phyloP scores from a whole-genome alignment of 2,329 filamentous ascomycete genomes.

The Cladophialophora chaetospira region DNA sequence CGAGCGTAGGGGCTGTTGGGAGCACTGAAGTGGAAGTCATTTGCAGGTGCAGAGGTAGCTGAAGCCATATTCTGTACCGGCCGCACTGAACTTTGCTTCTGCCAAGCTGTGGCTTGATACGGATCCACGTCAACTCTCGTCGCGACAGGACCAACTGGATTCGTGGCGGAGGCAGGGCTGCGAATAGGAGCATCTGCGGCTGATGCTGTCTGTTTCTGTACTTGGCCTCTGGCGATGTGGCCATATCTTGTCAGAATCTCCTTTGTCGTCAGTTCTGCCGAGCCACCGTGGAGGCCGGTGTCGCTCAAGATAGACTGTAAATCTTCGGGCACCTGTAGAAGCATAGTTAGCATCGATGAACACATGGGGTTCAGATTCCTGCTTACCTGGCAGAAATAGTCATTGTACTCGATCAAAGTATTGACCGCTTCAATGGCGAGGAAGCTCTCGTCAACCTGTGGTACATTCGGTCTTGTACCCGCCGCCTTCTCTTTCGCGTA shows the following conservation, averaged over 20 bases:
- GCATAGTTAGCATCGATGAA: slow-evolving; percentile 10
- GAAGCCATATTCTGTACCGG: slow-evolving; percentile 57
- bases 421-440: slow-evolving; percentile 91
- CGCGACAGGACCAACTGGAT: slow-evolving; percentile 51
- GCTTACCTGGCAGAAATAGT: slow-evolving; percentile 90
- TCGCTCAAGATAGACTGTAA: slow-evolving; percentile 84
- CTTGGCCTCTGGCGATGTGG: slow-evolving; percentile 70
- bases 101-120: slow-evolving; percentile 68
- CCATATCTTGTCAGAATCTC: slow-evolving; percentile 94
- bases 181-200: slow-evolving; percentile 58
- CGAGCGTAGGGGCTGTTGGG: slow-evolving; percentile 33
- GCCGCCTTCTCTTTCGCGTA: slow-evolving; percentile 61
- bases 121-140: slow-evolving; percentile 83
- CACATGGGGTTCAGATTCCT: slow-evolving; percentile 2
- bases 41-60: slow-evolving; percentile 15
- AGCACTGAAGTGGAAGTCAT: slow-evolving; percentile 27
- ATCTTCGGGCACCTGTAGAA: slow-evolving; percentile 80
- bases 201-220: slow-evolving; percentile 48
- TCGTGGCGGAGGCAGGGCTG: slow-evolving; percentile 44
- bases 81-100: slow-evolving; percentile 80
- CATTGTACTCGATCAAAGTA: slow-evolving; percentile 86
- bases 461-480: slow-evolving; percentile 56
- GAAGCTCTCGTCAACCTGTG: slow-evolving; percentile 84
- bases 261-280: slow-evolving; percentile 89
- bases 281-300: slow-evolving; percentile 75